Conservation (phyloP, 768 basidiomycete genomes). For the Gymnopilus dilepis region DNA sequence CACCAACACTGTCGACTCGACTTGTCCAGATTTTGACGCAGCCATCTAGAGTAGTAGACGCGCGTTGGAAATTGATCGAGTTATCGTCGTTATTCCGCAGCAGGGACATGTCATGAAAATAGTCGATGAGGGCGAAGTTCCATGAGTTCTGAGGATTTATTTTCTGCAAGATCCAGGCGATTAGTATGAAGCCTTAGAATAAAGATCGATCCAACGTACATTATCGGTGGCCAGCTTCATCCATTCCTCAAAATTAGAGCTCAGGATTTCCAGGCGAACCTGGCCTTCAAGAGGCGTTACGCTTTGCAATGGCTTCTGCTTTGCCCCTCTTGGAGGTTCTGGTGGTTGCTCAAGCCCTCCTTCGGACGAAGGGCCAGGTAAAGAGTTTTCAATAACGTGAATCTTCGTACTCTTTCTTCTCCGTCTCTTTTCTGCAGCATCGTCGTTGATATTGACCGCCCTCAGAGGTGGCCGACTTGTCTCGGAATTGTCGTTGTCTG, state of each 20-base stretch:
- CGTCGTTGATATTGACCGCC: conserved; percentile 75
- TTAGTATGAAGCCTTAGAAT: neutral
- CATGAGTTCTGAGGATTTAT: conserved; percentile 97
- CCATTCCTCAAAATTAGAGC: conserved; percentile 97
- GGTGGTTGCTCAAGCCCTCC: conserved; percentile 41
- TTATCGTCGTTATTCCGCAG: conserved; percentile 92
- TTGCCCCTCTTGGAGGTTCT: conserved; percentile 47
- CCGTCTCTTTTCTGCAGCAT: conserved; percentile 84
- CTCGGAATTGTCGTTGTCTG: conserved; percentile 46
- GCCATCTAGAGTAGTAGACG: conserved; percentile 95
- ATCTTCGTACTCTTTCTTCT: conserved; percentile 80
- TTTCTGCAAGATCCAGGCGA: conserved; percentile 65
- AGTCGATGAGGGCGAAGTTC: conserved; percentile 98
- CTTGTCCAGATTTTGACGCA: conserved; percentile 99
- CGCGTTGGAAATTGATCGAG: conserved; percentile 98
- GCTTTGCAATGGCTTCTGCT: conserved; percentile 67
- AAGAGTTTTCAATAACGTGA: conserved; percentile 56
- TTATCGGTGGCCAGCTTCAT: conserved; percentile 99
- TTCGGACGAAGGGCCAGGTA: conserved; percentile 67
- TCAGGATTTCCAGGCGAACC: conserved; percentile 83
- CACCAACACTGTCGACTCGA: conserved; percentile 95
- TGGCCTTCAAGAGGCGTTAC: conserved; percentile 64
- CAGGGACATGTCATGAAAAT: conserved; percentile 98
- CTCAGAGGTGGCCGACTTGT: conserved; percentile 46
- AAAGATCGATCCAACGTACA: conserved; percentile 50